Evolutionary conservation across 345 rosid genomes (phyloP), one percentile per base, ranked within the genome.

Genomic region (Rhodamnia rubescens): DNA sequence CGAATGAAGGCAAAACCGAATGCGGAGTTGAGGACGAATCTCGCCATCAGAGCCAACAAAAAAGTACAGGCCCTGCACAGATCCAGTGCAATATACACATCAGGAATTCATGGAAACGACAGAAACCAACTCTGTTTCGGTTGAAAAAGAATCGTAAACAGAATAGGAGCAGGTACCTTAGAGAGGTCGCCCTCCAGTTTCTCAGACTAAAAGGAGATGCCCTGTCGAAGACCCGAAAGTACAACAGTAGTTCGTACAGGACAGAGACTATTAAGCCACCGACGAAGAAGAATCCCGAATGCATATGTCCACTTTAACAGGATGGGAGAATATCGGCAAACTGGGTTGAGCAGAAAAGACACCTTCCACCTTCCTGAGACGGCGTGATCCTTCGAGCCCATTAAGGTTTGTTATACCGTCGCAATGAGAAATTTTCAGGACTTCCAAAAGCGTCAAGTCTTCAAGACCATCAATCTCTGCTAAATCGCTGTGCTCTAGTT

Each of bases 301-400:
- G n/a, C n/a, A n/a, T n/a, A n/a, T n/a, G n/a, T n/a, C n/a, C n/a
- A n/a, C n/a, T n/a, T n/a, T n/a, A n/a, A n/a, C n/a, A n/a, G n/a
- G n/a, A n/a, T n/a, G n/a, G n/a, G n/a, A n/a, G n/a, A n/a, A n/a
- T n/a, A n/a, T n/a, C n/a, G n/a, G n/a, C n/a, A n/a, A n/a, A n/a
- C n/a, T n/a, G n/a, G n/a, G n/a, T n/a, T n/a, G n/a, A n/a, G n/a
- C n/a, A n/a, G n/a, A n/a, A n/a, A n/a, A n/a, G n/a, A n/a, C n/a
- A 27, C 1, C 69, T 59, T 27, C 0, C 74, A 59, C 40, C 74
- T 27, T 59, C 74, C 74, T 27, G 40, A 59, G 74, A 59, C 40
- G 20, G 0, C 1, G 1, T 59, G 14, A 0, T 0, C 14, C 2
- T 1, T 0, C 6, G 20, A 59, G 36, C 40, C 36, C 40, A 1